Conservation (phyloP, 78 protist species). For the Emiliania huxleyi region DNA sequence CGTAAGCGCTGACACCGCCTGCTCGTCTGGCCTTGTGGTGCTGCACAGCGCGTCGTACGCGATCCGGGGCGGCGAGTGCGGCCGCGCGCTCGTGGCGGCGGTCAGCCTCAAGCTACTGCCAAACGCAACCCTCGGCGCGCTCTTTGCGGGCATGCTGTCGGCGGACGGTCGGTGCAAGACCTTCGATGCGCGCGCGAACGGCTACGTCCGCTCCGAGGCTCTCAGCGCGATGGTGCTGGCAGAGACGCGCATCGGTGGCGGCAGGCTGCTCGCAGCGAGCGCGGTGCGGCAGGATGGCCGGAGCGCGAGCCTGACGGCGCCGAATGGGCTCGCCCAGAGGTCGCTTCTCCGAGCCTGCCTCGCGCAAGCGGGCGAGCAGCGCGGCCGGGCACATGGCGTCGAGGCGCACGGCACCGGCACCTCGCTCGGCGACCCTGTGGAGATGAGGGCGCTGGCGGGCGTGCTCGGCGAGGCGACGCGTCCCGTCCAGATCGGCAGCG, state of each 20-base stretch:
- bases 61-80: not conserved
- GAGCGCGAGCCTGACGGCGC: not conserved
- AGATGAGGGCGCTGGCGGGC: too few species aligned
- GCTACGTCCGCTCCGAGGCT: slow-evolving; percentile 22
- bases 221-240: not conserved
- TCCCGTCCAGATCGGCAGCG: too few species aligned
- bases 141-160: not conserved
- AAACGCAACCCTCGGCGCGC: not conserved
- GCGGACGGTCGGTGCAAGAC: slow-evolving; percentile 32
- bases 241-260: too few species aligned
- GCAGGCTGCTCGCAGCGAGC: not conserved
- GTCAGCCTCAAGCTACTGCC: slow-evolving; percentile 7
- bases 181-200: slow-evolving; percentile 41
- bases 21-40: not conserved
- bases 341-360: not conserved
- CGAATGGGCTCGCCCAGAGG: not conserved
- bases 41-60: not conserved
- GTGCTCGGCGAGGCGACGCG: too few species aligned
- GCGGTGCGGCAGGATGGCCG: not conserved
- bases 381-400: not conserved
- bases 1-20: not conserved
- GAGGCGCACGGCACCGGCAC: slow-evolving; percentile 71
- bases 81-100: not conserved
- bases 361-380: not conserved
- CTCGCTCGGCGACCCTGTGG: slow-evolving; percentile 69